phyloP scores from a whole-genome alignment of 2,329 filamentous ascomycete species.

The Paracorniculantispora psalliotae region DNA sequence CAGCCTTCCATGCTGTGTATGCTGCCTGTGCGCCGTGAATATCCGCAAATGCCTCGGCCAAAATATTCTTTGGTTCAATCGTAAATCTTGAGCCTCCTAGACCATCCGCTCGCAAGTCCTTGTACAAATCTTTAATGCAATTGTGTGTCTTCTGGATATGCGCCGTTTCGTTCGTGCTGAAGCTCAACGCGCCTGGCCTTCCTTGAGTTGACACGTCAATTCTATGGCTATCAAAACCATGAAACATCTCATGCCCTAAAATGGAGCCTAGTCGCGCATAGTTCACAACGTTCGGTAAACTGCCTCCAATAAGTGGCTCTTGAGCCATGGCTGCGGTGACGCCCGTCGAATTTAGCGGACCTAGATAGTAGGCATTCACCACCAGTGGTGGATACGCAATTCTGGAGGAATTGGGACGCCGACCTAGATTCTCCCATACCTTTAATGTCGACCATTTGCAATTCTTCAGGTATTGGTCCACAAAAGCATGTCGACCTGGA shows the following conservation, averaged over 20 bases:
- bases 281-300: neutral
- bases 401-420: too few relatives aligned
- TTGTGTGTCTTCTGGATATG: neutral
- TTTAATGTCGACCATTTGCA: neutral
- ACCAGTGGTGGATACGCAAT: too few relatives aligned
- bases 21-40: constrained; percentile 45
- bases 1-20: constrained; percentile 52
- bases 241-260: neutral
- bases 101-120: neutral
- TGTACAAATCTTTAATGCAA: neutral
- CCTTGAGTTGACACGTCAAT: neutral
- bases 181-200: neutral
- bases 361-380: too few relatives aligned
- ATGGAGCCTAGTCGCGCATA: neutral
- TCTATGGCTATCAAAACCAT: neutral
- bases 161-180: neutral
- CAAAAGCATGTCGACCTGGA: neutral
- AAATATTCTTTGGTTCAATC: neutral
- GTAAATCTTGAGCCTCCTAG: neutral
- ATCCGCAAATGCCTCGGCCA: neutral
- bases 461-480: neutral
- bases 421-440: too few relatives aligned
- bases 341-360: too few relatives aligned
- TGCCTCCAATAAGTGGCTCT: neutral
- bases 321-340: neutral